Percentiles rank a stretch among this genome's conserved stretches.
These are phyloP conservation scores for Aspergillus nidulans DNA, from an alignment of 495 filamentous ascomycete genomes.

Conservation along the genomic window DNA sequence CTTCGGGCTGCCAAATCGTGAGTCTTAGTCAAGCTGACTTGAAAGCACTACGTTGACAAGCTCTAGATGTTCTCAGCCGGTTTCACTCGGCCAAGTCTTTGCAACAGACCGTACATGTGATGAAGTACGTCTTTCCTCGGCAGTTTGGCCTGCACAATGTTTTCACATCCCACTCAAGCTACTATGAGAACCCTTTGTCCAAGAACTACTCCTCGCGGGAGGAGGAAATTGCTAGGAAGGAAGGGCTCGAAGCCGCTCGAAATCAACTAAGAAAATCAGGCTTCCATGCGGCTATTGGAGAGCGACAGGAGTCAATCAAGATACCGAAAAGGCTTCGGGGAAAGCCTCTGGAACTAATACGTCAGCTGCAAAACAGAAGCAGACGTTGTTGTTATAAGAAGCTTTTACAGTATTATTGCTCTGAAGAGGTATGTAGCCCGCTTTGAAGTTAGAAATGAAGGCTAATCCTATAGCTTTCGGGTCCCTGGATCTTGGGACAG, in stretches of 20 bases:
- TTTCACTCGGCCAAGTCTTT: conserved; percentile 47
- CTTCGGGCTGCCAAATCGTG: conserved; percentile 65
- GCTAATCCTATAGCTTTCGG: conserved; percentile 24
- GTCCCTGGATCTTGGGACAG: conserved; percentile 27
- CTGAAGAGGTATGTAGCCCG: conserved; percentile 40
- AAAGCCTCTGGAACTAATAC: conserved; percentile 51
- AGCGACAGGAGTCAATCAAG: conserved; percentile 24
- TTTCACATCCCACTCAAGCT: conserved; percentile 67
- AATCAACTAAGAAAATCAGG: background rate
- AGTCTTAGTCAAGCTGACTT: background rate
- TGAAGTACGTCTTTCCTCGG: conserved; percentile 91
- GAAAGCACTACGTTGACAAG: background rate
- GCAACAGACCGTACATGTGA: conserved; percentile 60
- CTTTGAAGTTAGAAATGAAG: background rate
- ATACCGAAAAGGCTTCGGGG: conserved; percentile 79
- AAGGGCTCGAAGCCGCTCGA: conserved; percentile 10
- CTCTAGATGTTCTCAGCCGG: conserved; percentile 79
- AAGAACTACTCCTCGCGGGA: conserved; percentile 83
- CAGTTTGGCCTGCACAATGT: conserved; percentile 90
- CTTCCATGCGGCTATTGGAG: conserved; percentile 2
- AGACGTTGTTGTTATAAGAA: conserved; percentile 69
- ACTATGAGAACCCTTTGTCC: conserved; percentile 58
- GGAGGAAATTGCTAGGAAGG: conserved; percentile 61
- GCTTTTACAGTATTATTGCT: conserved; percentile 78
- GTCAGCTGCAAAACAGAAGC: conserved; percentile 65